Percentiles rank a stretch among this genome's conserved stretches.
Evolutionary conservation across 2,329 filamentous ascomycete species (phyloP).

Genomic region (Incumbomyces lentus): DNA sequence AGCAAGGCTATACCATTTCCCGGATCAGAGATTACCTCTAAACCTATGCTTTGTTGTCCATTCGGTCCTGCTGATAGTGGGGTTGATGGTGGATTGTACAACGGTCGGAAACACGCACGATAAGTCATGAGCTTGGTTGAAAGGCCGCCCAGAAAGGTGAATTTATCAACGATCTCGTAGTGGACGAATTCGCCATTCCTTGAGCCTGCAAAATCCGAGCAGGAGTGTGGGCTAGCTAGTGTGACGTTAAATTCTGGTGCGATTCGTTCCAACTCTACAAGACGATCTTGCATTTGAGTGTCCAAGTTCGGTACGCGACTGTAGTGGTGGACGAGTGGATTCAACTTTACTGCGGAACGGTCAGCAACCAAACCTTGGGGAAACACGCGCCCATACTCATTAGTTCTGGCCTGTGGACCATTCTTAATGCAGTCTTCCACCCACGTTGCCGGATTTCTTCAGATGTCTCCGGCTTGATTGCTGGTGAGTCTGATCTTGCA

Average conservation of each 20-base stretch:
- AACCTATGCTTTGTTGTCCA: constrained; percentile 11
- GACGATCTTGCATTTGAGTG: constrained; percentile 8
- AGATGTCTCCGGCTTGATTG: constrained; percentile 4
- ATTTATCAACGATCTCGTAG: constrained; percentile 19
- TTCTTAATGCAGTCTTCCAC: constrained; percentile 10
- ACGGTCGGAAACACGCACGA: constrained; percentile 5
- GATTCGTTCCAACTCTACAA: constrained; percentile 2
- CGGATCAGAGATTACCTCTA: constrained; percentile 18
- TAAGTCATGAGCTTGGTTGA: constrained; percentile 12
- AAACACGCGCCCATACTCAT: constrained; percentile 9
- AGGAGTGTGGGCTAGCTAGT: neutral
- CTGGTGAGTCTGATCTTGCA: constrained; percentile 16
- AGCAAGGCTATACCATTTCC: constrained; percentile 14
- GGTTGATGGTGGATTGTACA: neutral
- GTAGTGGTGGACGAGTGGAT: constrained; percentile 9
- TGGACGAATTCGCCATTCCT: constrained; percentile 12
- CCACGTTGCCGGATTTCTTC: constrained; percentile 11
- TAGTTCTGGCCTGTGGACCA: constrained; percentile 10
- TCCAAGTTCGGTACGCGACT: constrained; percentile 9
- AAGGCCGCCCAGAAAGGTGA: constrained; percentile 11
- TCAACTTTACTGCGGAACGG: constrained; percentile 7
- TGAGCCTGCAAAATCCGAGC: neutral
- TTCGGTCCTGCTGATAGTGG: constrained; percentile 4
- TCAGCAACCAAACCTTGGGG: constrained; percentile 11
- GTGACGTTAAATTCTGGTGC: constrained; percentile 3